Evolutionary conservation across 2,329 filamentous ascomycete species (phyloP).

Genomic region (Phaeosphaeria sp.): DNA sequence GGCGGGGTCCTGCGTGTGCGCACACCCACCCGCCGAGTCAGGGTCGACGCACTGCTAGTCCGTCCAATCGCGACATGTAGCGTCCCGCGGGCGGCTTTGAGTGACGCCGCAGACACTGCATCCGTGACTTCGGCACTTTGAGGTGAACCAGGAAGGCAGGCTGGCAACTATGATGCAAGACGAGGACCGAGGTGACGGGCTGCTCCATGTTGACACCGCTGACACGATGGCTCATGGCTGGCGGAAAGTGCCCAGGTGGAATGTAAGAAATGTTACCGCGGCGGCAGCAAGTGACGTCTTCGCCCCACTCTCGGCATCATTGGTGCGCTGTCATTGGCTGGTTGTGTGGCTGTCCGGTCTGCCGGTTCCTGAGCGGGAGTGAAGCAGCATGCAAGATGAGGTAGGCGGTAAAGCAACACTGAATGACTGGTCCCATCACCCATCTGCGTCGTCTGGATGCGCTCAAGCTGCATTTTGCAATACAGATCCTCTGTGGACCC

Average conservation of each 20-base stretch:
- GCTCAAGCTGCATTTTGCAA: background rate
- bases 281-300: conserved; percentile 11
- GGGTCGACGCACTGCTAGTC: background rate
- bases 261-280: conserved; percentile 4
- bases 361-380: conserved; percentile 20
- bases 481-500: background rate
- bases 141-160: conserved; percentile 11
- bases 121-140: background rate
- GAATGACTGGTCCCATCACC: background rate
- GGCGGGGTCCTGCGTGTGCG: conserved; percentile 1
- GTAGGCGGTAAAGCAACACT: conserved; percentile 23
- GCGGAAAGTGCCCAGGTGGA: background rate
- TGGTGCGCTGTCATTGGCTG: conserved; percentile 18
- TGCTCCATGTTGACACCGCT: conserved; percentile 15
- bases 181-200: conserved; percentile 31
- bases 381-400: conserved; percentile 25
- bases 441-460: background rate
- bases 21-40: conserved; percentile 16
- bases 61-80: background rate
- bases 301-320: conserved; percentile 9
- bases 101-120: background rate
- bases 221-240: conserved; percentile 18
- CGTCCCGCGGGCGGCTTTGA: background rate
- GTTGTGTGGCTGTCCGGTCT: too few species aligned
- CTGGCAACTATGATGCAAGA: conserved; percentile 23